Base-by-base conservation (phyloP, 2,329 filamentous ascomycete species). In the Beauveria australis region DNA sequence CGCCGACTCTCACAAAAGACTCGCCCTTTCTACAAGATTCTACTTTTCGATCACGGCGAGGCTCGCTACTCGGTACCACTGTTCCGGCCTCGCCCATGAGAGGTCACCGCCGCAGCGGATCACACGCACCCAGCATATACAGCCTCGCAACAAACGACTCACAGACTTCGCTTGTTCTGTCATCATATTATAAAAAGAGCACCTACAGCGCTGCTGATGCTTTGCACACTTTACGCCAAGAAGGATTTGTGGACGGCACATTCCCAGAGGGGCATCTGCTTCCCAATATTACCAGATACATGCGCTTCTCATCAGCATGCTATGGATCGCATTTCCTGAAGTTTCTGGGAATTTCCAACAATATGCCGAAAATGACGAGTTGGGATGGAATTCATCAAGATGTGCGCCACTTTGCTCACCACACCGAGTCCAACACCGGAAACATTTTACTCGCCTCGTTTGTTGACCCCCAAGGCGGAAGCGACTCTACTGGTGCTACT, bases 371-470 rank as follows among this genome's bases (percentile, higher is more conserved):
- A 1, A 60, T 78, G 12, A 73, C 73, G 30, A 72, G 73, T 18
- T 68, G 74, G 59, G 77, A 81, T 63, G 76, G 77, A 56, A 80
- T 78, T 1, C 84, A 88, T 66, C 75, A 79, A 57, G 84, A 88
- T 66, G 78, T 88, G 33, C 79, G 83, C 5, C 84, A 83, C 3
- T 88, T 88, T 66, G 83, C 83, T 1, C 80, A 81, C 52, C 85
- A 88, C 67, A 86, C 85, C 0, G 79, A 82, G 53, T 78, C 84
- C 0, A 77, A 81, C 3, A 74, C 82, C 0, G 77, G 79, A 46
- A 86, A 80, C 55, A 81, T 89, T 51, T 74, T 91, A 1, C 73
- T 91, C 3, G 87, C 87, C 0, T 90, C 88, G 0, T 89, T 88
- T 67, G 82, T 88, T 46, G 87, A 91, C 66, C 80, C 84, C 2